Base-by-base conservation (phyloP, 331 rosid species). In the Saraca asoca region DNA sequence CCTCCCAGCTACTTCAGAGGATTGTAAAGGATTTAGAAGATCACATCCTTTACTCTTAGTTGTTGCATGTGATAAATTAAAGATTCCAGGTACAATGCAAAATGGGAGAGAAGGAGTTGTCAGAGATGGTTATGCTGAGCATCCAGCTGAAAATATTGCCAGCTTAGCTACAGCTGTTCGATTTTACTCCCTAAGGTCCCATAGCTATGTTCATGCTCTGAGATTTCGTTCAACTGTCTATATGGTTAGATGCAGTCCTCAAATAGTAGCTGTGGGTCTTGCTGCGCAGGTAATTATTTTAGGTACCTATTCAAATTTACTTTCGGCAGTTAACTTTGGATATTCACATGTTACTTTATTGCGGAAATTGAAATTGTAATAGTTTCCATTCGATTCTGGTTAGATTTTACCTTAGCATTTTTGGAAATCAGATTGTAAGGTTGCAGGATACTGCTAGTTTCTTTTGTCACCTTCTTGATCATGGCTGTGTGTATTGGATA, bases 161-260 rank as follows among this genome's bases (percentile, higher is more conserved):
- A 74, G 77, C 81, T 81, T 91, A 66, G 95, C 99, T 42, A 94
- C 90, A 19, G 84, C 85, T 42, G 96, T 94, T 79, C 83, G 96
- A 69, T 94, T 94, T 80, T 94, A 94, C 87, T 94, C 99, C 2
- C 81, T 94, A 37, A 86, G 78, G 80, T 80, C 92, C 69, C 87
- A 74, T 78, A 76, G 74, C 71, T 94, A 94, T 79, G 99, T 94
- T 59, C 99, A 94, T 82, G 93, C 91, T 68, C 83, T 94, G 76
- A 83, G 97, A 77, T 94, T 94, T 62, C 90, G 99, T 19, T 90
- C 99, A 17, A 88, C 89, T 53, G 96, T 94, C 61, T 86, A 81
- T 76, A 88, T 86, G 97, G 88, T 94, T 64, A 86, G 99, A 80
- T 94, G 99, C 90, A 94, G 95, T 85, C 90, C 91, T 59, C 84